Base-by-base conservation (phyloP, 306 rosid species). In the Arachis stenosperma region DNA sequence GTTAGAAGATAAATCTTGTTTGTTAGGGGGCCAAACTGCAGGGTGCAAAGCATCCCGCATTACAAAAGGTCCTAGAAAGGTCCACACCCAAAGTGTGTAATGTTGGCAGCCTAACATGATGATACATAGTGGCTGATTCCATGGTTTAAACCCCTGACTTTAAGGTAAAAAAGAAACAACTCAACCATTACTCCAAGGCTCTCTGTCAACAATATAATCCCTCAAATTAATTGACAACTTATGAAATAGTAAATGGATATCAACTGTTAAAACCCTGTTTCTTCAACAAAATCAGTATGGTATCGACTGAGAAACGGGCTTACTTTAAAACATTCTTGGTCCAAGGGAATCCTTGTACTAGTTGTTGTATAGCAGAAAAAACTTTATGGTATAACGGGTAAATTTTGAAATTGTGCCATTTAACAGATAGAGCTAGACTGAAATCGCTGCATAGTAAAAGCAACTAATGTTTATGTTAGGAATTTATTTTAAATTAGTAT, bases 251-350 rank as follows among this genome's bases (percentile, higher is more conserved):
- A 36, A 39, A 37, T 55, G 29, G 27, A 70, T 7, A 5, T 55
- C 42, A 55, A 55, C 52, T 5, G 64, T 70, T 55, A 11, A 51
- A 55, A 6, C 42, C 22, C 53, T 41, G 22, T 41, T 57, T 65
- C 41, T 47, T 70, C 66, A 41, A 42, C 72, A 56, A 57, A 57
- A 57, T 30, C 66, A 71, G 8, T n/a, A 70, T 52, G 13, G 33
- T 43, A 71, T 54, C 58, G 42, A 3, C 74, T 41, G 64, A 47
- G 48, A 29, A 59, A 8, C 9, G 36, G 48, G 68, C 76, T 60
- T 60, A 17, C 59, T 59, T 36, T 59, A 48, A 48, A 17, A 22
- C 42, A 50, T 48, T 60, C 61, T 36, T 72, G 40, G 57, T 36
- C 54, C 62, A 14, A 52, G 50, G 3, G 47, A 6, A 48, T 51